phyloP scores from a whole-genome alignment of 768 basidiomycete genomes.

The Mycena galopus region DNA sequence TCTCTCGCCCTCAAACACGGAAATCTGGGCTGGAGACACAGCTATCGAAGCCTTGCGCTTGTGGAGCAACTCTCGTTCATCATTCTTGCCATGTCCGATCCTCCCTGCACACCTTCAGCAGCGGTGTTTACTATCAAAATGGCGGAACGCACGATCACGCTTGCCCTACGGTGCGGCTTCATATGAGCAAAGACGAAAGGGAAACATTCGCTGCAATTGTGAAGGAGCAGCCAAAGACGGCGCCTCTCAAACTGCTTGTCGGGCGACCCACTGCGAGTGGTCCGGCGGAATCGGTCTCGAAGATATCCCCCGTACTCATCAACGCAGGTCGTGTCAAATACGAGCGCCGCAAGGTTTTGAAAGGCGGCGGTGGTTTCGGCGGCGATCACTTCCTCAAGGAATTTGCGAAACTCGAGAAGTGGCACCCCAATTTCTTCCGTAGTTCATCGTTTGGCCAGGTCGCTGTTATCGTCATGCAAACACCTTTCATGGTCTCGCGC shows the following conservation, averaged over 20 bases:
- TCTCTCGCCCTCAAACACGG: neutral
- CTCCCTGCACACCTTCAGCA: slow-evolving; percentile 9
- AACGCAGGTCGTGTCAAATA: neutral
- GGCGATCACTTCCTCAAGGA: neutral
- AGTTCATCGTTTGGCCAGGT: neutral
- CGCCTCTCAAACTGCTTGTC: no score
- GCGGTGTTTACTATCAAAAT: slow-evolving; percentile 35
- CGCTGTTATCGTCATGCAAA: neutral
- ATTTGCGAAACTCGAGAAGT: neutral
- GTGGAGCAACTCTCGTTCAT: slow-evolving; percentile 1
- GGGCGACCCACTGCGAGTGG: no score
- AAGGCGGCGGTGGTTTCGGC: neutral
- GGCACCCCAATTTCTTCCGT: neutral
- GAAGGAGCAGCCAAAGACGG: no score
- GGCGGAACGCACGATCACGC: slow-evolving; percentile 33
- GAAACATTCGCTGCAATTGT: no score
- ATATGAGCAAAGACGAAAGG: slow-evolving; percentile 22
- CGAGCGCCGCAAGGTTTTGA: neutral
- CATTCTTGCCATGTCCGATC: slow-evolving; percentile 10
- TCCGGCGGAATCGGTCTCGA: no score
- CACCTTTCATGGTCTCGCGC: neutral
- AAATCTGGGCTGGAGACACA: neutral
- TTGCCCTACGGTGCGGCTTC: slow-evolving; percentile 31
- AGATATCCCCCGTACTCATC: neutral
- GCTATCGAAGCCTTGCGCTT: neutral